A percentile compares a stretch with the other conserved stretches of the same genome.
phyloP scores from a whole-genome alignment of 2,329 filamentous ascomycete genomes.

The Orbilia oligospora region DNA sequence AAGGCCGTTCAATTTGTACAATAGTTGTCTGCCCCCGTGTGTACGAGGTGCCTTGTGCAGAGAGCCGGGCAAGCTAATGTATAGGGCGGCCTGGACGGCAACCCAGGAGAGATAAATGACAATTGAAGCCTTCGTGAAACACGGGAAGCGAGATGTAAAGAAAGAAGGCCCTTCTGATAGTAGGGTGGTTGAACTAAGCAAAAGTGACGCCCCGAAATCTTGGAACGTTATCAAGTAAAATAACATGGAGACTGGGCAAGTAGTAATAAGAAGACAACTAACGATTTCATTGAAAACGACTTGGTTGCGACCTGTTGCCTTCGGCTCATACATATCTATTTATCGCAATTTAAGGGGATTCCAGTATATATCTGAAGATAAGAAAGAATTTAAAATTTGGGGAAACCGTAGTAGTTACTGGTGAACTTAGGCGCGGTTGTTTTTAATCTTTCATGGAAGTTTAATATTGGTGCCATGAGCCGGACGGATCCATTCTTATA shows the following conservation, averaged over 20 bases:
- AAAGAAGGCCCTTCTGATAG: not conserved
- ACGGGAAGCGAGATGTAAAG: not conserved
- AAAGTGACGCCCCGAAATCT: not conserved
- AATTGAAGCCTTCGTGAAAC: not conserved
- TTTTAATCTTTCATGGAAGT: too few species aligned
- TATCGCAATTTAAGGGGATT: not conserved
- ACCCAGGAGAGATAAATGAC: not conserved
- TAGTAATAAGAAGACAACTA: not conserved
- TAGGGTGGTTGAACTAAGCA: not conserved
- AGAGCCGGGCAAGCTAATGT: not conserved
- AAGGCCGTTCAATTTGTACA: slow-evolving; percentile 1
- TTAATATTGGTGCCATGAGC: too few species aligned
- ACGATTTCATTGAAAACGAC: not conserved
- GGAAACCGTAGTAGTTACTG: too few species aligned
- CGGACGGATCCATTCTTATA: too few species aligned
- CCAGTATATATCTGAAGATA: too few species aligned
- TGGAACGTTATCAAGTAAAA: slow-evolving; percentile 8
- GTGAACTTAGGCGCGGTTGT: too few species aligned
- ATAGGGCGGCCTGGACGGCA: not conserved
- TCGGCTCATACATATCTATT: not conserved
- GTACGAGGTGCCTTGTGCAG: not conserved
- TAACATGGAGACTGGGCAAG: not conserved
- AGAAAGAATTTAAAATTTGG: too few species aligned
- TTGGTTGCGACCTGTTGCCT: not conserved
- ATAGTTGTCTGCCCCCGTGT: not conserved